A percentile compares a stretch with the other conserved stretches of the same genome.
phyloP scores from a whole-genome alignment of 192 early-diverging fungal genomes.

The Coemansia sp. region DNA sequence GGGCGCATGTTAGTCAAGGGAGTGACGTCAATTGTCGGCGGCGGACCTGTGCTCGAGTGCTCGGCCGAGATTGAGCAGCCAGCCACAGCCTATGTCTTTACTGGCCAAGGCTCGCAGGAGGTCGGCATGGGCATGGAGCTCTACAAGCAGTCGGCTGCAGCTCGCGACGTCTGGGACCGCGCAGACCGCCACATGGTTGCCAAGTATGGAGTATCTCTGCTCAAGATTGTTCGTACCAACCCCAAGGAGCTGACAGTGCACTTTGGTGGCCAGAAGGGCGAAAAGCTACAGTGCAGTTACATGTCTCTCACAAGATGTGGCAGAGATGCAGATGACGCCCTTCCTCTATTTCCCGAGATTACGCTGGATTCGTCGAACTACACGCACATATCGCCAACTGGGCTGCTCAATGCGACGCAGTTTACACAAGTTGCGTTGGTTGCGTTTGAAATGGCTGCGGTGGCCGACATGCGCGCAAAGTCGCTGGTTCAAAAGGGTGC shows the following conservation, averaged over 20 bases:
- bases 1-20: constrained; percentile 92
- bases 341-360: constrained; percentile 52
- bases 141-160: constrained; percentile 75
- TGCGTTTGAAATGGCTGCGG: constrained; percentile 79
- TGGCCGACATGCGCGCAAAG: constrained; percentile 83
- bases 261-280: constrained; percentile 83
- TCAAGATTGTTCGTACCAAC: constrained; percentile 87
- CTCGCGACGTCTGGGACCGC: constrained; percentile 85
- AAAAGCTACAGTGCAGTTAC: constrained; percentile 76
- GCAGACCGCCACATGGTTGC: constrained; percentile 83
- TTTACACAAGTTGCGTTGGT: constrained; percentile 89
- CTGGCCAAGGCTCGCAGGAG: constrained; percentile 94
- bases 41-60: constrained; percentile 66
- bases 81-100: constrained; percentile 89
- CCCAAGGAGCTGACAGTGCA: constrained; percentile 60
- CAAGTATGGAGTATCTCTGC: constrained; percentile 84
- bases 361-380: constrained; percentile 65
- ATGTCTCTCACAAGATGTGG: constrained; percentile 20
- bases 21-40: constrained; percentile 72
- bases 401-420: constrained; percentile 88
- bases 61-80: constrained; percentile 89
- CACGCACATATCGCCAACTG: constrained; percentile 76
- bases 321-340: background rate
- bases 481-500: constrained; percentile 76
- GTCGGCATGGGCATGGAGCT: constrained; percentile 95